A percentile compares a stretch with the other conserved stretches of the same genome.
Evolutionary conservation across 2,329 filamentous ascomycete species (phyloP).

Genomic region (Pyrenochaeta sp.): DNA sequence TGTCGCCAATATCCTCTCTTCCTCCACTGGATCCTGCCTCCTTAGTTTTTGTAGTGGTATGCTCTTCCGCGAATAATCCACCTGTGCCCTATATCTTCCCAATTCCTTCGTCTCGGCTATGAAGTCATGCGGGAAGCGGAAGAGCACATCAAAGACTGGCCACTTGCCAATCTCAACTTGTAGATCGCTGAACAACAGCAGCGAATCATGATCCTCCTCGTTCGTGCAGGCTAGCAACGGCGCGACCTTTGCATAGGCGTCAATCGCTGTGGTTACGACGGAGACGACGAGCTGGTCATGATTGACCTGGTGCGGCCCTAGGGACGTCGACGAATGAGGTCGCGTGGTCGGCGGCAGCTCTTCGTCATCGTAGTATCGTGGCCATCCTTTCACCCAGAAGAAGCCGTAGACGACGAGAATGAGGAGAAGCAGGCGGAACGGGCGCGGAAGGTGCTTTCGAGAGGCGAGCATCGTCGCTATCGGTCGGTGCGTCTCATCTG

Average conservation of each 20-base stretch:
- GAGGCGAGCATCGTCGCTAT: constrained; percentile 36
- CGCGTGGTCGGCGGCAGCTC: constrained; percentile 34
- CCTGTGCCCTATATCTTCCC: constrained; percentile 47
- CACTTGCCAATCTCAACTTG: constrained; percentile 45
- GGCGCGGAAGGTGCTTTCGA: constrained; percentile 29
- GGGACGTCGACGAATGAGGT: constrained; percentile 15
- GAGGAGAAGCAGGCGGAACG: constrained; percentile 31
- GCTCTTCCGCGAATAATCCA: constrained; percentile 37
- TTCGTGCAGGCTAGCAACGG: constrained; percentile 37
- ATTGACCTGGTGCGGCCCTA: constrained; percentile 29
- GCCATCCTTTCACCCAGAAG: constrained; percentile 45
- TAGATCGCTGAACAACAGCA: constrained; percentile 52
- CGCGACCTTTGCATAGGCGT: constrained; percentile 64
- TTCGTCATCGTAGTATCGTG: constrained; percentile 43
- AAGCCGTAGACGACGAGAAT: constrained; percentile 35
- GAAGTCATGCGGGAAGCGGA: constrained; percentile 37
- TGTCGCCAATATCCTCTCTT: constrained; percentile 24
- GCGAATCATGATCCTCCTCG: constrained; percentile 42
- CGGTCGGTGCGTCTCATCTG: constrained; percentile 15
- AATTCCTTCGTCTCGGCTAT: constrained; percentile 44
- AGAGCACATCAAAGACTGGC: constrained; percentile 50
- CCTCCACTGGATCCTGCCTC: constrained; percentile 26
- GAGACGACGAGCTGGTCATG: constrained; percentile 58
- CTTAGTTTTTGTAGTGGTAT: constrained; percentile 37
- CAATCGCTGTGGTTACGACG: constrained; percentile 65